Conservation (phyloP, 2,329 filamentous ascomycete species). For the Bretziella fagacearum region DNA sequence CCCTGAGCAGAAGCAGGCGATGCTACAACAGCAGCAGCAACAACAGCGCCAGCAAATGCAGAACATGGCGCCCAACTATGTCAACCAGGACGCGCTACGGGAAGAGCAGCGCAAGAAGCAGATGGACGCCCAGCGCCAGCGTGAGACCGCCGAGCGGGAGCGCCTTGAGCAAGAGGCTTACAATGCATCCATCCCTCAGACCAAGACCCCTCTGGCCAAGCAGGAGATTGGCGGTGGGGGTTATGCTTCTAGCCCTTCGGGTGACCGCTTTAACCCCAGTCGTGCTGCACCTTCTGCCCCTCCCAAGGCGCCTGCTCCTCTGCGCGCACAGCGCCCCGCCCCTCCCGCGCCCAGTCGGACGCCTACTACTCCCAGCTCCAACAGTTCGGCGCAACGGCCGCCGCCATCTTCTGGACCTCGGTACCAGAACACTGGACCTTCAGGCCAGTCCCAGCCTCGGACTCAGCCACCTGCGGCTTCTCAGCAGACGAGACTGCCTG, state of each 20-base stretch:
- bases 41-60: slow-evolving; percentile 43
- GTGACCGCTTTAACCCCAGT: slow-evolving; percentile 72
- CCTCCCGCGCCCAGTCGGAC: slow-evolving; percentile 45
- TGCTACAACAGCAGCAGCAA: slow-evolving; percentile 28
- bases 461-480: slow-evolving; percentile 18
- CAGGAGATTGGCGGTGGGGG: slow-evolving; percentile 65
- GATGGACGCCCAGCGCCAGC: slow-evolving; percentile 39
- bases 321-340: slow-evolving; percentile 60
- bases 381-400: slow-evolving; percentile 7
- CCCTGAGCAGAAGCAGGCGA: slow-evolving; percentile 17
- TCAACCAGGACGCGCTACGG: slow-evolving; percentile 31
- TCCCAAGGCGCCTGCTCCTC: slow-evolving; percentile 35
- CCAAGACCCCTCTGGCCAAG: slow-evolving; percentile 62
- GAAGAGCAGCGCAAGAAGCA: slow-evolving; percentile 47
- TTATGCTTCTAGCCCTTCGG: slow-evolving; percentile 25
- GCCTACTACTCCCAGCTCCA: slow-evolving; percentile 2
- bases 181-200: slow-evolving; percentile 75
- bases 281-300: slow-evolving; percentile 73
- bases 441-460: slow-evolving; percentile 6
- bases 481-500: slow-evolving; percentile 36
- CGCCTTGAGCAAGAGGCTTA: slow-evolving; percentile 71
- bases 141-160: slow-evolving; percentile 46
- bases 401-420: slow-evolving; percentile 34
- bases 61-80: slow-evolving; percentile 37
- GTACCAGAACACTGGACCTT: slow-evolving; percentile 28